Conservation (phyloP, 1,284 basidiomycete species). For the Cryptococcus sp. region DNA sequence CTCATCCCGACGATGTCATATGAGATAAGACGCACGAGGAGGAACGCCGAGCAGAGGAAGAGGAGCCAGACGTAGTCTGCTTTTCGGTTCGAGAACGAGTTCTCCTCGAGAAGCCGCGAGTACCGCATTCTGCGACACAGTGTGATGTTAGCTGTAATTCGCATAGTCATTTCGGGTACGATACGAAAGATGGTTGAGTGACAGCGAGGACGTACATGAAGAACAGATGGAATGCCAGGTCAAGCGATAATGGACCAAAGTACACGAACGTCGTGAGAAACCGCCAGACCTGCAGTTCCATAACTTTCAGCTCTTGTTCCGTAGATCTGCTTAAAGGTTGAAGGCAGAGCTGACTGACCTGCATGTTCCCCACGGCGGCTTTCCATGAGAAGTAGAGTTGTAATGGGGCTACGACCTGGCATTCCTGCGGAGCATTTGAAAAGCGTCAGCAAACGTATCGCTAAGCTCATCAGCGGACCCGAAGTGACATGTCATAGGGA, state of each 20-base stretch:
- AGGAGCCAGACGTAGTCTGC: constrained; percentile 96
- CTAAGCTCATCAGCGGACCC: not conserved
- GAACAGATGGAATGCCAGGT: constrained; percentile 95
- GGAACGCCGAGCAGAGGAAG: constrained; percentile 73
- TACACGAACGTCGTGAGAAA: constrained; percentile 90
- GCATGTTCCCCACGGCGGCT: constrained; percentile 74
- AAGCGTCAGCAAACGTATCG: not conserved
- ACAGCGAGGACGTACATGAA: constrained; percentile 73
- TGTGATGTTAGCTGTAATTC: not conserved
- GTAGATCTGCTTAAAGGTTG: not conserved
- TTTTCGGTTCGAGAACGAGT: constrained; percentile 83
- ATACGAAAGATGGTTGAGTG: not conserved
- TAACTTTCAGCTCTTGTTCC: constrained; percentile 9
- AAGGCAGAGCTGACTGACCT: constrained; percentile 58
- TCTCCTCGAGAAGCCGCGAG: constrained; percentile 92
- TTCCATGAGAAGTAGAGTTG: constrained; percentile 91
- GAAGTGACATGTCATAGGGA: not conserved
- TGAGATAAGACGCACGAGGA: constrained; percentile 63
- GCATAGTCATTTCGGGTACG: not conserved
- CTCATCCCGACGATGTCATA: not conserved
- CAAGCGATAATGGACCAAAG: constrained; percentile 90
- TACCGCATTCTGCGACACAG: constrained; percentile 78
- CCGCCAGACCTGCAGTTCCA: constrained; percentile 71
- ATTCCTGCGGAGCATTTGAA: constrained; percentile 66
- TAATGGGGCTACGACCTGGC: constrained; percentile 80